Conservation (phyloP, 108 stramenopile species). For the Aureococcus anophagefferens region DNA sequence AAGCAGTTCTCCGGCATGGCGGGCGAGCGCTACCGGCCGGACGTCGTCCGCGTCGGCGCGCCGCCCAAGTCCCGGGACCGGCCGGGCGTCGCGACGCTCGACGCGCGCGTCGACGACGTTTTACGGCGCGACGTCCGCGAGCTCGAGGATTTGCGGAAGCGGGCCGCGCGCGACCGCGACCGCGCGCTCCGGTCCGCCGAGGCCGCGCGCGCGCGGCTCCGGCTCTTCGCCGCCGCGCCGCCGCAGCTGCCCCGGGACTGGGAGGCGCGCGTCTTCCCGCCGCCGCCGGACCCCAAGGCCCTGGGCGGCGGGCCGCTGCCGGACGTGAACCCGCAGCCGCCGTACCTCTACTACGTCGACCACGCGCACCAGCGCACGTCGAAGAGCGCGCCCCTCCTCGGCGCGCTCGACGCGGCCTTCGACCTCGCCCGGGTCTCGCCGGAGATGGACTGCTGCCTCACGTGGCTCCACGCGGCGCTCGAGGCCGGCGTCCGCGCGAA, state of each 20-base stretch:
- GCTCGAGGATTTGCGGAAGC: not conserved
- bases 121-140: not conserved
- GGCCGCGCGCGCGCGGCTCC: not conserved
- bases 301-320: too few relatives aligned
- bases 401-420: too few relatives aligned
- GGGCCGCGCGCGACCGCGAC: too few relatives aligned
- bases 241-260: conserved; percentile 5
- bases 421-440: too few relatives aligned
- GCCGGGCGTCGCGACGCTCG: conserved; percentile 60
- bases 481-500: not conserved
- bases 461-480: not conserved
- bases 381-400: too few relatives aligned
- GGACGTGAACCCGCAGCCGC: too few relatives aligned
- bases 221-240: not conserved
- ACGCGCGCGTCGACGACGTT: conserved; percentile 52
- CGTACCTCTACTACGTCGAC: too few relatives aligned
- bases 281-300: too few relatives aligned
- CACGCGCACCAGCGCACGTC: too few relatives aligned
- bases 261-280: conserved; percentile 8
- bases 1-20: conserved; percentile 85
- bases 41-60: conserved; percentile 72
- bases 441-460: too few relatives aligned
- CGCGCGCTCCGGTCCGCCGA: not conserved
- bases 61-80: conserved; percentile 30
- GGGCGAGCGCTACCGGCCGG: conserved; percentile 77